A percentile compares a stretch with the other conserved stretches of the same genome.
Evolutionary conservation across 1,284 basidiomycete species (phyloP).

Genomic region (Pseudozyma sp.): DNA sequence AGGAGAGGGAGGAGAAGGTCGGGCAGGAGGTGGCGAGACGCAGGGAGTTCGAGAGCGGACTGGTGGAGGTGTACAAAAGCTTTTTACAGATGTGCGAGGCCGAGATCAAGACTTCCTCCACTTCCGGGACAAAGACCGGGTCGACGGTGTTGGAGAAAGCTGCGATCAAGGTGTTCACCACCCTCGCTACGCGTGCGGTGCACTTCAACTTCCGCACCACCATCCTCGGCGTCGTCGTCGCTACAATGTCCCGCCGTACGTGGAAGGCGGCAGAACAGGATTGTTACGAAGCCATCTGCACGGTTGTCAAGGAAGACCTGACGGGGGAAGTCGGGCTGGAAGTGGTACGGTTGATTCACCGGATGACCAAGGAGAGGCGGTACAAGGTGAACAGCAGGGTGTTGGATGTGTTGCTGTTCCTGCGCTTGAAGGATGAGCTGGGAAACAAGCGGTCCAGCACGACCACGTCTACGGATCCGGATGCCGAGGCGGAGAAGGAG

Average conservation of each 20-base stretch:
- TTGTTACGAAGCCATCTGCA: slow-evolving; percentile 82
- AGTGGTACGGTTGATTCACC: slow-evolving; percentile 87
- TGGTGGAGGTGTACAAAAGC: slow-evolving; percentile 87
- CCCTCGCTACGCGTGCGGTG: slow-evolving; percentile 81
- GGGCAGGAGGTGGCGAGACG: slow-evolving; percentile 90
- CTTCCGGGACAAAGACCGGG: neutral
- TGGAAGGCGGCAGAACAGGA: slow-evolving; percentile 78
- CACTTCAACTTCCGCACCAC: slow-evolving; percentile 98
- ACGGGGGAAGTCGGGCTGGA: slow-evolving; percentile 86
- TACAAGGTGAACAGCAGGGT: slow-evolving; percentile 91
- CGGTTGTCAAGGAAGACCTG: slow-evolving; percentile 82
- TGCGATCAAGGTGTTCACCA: slow-evolving; percentile 86
- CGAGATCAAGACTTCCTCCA: slow-evolving; percentile 75
- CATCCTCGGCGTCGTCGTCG: slow-evolving; percentile 87
- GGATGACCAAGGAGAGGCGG: slow-evolving; percentile 94
- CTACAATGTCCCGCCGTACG: slow-evolving; percentile 77
- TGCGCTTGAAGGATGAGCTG: slow-evolving; percentile 89
- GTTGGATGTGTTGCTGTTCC: slow-evolving; percentile 83
- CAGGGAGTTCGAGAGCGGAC: slow-evolving; percentile 96
- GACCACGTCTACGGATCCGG: slow-evolving; percentile 70
- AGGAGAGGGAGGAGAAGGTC: slow-evolving; percentile 91
- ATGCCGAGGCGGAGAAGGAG: slow-evolving; percentile 75
- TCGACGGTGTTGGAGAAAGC: slow-evolving; percentile 7
- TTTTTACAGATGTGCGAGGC: slow-evolving; percentile 86
- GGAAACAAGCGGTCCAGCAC: slow-evolving; percentile 79